Conservation (phyloP, 495 filamentous ascomycete genomes). For the Neurospora sp. region DNA sequence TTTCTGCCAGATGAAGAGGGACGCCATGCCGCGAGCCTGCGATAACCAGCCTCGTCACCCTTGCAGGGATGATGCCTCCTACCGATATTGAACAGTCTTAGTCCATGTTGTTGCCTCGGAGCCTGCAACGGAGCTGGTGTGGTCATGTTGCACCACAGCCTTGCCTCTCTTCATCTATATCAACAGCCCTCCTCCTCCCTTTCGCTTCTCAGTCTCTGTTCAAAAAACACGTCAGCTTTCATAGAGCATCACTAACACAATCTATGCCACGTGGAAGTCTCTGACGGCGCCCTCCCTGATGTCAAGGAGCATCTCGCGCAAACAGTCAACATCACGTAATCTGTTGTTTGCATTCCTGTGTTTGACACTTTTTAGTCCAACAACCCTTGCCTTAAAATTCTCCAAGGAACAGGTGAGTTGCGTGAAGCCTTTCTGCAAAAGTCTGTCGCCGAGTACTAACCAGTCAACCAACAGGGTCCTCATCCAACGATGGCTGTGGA, state of each 20-base stretch:
- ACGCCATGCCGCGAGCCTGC: background rate
- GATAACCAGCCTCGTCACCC: background rate
- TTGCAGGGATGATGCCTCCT: background rate
- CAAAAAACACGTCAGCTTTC: background rate
- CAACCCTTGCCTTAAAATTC: background rate
- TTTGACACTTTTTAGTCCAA: background rate
- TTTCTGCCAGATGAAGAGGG: background rate
- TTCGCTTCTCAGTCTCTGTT: background rate
- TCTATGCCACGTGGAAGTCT: background rate
- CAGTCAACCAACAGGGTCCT: background rate
- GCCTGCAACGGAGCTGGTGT: background rate
- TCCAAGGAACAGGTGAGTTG: constrained; percentile 21
- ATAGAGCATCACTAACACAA: background rate
- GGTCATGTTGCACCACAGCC: background rate
- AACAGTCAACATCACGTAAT: background rate
- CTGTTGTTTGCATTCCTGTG: background rate
- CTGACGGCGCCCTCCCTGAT: background rate
- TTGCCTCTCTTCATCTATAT: background rate
- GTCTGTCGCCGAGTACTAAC: constrained; percentile 14
- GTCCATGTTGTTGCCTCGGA: background rate
- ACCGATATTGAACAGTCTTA: background rate
- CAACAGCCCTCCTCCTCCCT: background rate
- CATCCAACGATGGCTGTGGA: constrained; percentile 8
- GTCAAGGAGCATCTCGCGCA: background rate
- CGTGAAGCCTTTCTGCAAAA: background rate